These are phyloP conservation scores for Begonia peltatifolia DNA, from an alignment of 306 rosid species.

Conservation along the genomic window DNA sequence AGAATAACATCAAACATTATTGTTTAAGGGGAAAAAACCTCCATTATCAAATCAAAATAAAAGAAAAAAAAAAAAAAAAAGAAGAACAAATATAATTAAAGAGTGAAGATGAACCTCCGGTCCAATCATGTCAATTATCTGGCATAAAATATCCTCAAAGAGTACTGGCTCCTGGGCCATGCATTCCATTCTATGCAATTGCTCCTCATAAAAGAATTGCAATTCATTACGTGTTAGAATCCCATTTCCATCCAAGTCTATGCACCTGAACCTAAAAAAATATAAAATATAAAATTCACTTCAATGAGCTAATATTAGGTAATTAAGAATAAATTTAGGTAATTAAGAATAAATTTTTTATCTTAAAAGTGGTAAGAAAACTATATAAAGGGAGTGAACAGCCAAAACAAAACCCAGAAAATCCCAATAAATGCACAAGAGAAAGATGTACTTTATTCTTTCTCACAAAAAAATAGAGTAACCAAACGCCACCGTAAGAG, in stretches of 20 bases:
- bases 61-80: slow-evolving; percentile 5
- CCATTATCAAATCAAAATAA: slow-evolving; percentile 3
- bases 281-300: slow-evolving; percentile 3
- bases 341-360: no score
- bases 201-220: slow-evolving; percentile 98
- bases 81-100: slow-evolving; percentile 9
- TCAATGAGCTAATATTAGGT: neutral
- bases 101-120: slow-evolving; percentile 56
- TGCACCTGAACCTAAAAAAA: slow-evolving; percentile 80
- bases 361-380: no score
- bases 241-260: slow-evolving; percentile 96
- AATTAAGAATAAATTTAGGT: no score
- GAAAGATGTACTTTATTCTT: no score
- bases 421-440: no score
- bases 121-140: slow-evolving; percentile 89
- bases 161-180: slow-evolving; percentile 99
- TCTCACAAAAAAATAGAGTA: no score
- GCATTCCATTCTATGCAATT: slow-evolving; percentile 98
- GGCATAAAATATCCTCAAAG: slow-evolving; percentile 97
- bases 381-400: no score
- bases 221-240: slow-evolving; percentile 81
- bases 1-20: neutral
- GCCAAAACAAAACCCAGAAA: no score
- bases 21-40: neutral
- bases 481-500: no score